phyloP scores from a whole-genome alignment of 352 stramenopile genomes.

The Pythium grandisporangium region DNA sequence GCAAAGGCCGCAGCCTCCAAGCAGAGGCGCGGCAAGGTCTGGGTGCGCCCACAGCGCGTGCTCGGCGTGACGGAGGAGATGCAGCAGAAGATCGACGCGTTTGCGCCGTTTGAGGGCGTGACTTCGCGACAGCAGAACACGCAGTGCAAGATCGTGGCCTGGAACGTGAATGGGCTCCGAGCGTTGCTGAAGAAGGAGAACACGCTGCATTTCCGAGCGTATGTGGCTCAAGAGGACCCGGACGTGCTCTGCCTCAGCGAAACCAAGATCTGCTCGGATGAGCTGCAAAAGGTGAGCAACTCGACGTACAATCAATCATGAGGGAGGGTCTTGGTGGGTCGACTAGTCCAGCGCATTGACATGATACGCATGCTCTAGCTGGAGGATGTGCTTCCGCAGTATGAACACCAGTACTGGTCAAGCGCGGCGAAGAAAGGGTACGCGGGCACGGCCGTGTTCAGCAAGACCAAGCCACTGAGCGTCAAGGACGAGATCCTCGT shows the following conservation, averaged over 20 bases:
- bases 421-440: slow-evolving; percentile 77
- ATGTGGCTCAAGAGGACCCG: slow-evolving; percentile 68
- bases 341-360: too few relatives aligned
- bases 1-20: background rate
- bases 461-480: slow-evolving; percentile 60
- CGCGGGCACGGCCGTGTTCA: slow-evolving; percentile 60
- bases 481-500: slow-evolving; percentile 62
- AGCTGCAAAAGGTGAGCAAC: slow-evolving; percentile 39
- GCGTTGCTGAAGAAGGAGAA: slow-evolving; percentile 68
- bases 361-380: slow-evolving; percentile 11
- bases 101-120: slow-evolving; percentile 41
- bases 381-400: slow-evolving; percentile 65
- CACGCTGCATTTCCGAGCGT: slow-evolving; percentile 54
- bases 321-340: too few relatives aligned
- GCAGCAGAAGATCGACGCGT: slow-evolving; percentile 34
- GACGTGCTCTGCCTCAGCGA: slow-evolving; percentile 81
- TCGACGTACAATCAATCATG: too few relatives aligned
- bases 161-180: slow-evolving; percentile 82
- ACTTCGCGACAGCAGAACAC: slow-evolving; percentile 7
- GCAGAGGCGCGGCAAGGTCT: background rate
- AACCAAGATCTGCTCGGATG: slow-evolving; percentile 71
- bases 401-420: slow-evolving; percentile 69
- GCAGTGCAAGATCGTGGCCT: slow-evolving; percentile 47
- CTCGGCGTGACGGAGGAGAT: slow-evolving; percentile 23
- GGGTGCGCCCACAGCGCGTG: slow-evolving; percentile 13